Conservation (phyloP, 805 yeast genomes). For the Candida maesae region DNA sequence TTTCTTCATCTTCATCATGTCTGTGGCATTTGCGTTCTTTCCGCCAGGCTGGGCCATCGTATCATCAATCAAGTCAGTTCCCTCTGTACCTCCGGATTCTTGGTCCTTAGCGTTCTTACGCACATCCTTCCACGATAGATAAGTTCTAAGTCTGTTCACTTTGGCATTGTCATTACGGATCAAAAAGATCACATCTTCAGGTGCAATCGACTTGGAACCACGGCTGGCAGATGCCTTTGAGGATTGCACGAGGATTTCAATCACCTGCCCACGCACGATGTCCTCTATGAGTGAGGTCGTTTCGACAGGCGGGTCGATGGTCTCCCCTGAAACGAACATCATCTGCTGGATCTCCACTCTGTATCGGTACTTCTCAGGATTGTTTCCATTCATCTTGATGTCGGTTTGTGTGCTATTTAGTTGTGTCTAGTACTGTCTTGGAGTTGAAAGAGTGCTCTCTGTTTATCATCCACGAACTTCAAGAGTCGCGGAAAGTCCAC, state of each 20-base stretch:
- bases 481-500: no score
- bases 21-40: conserved; percentile 35
- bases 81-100: conserved; percentile 57
- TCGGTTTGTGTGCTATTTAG: not conserved
- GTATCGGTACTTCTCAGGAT: conserved; percentile 57
- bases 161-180: conserved; percentile 93
- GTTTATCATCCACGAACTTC: no score
- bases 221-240: conserved; percentile 72
- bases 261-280: conserved; percentile 90
- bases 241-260: conserved; percentile 76
- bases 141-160: conserved; percentile 85
- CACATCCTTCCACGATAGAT: conserved; percentile 94
- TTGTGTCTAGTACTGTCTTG: not conserved
- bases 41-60: conserved; percentile 27
- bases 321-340: conserved; percentile 98
- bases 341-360: conserved; percentile 93
- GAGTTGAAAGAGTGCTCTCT: not conserved
- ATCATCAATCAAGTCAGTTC: conserved; percentile 47
- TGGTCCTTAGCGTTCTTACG: conserved; percentile 75
- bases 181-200: conserved; percentile 90
- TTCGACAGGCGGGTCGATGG: conserved; percentile 89
- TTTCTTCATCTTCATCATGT: conserved; percentile 58
- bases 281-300: conserved; percentile 94
- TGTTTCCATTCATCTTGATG: conserved; percentile 24
- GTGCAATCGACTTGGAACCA: conserved; percentile 79